Evolutionary conservation across 2,329 filamentous ascomycete genomes (phyloP).

Genomic region (Huntiella omanensis): DNA sequence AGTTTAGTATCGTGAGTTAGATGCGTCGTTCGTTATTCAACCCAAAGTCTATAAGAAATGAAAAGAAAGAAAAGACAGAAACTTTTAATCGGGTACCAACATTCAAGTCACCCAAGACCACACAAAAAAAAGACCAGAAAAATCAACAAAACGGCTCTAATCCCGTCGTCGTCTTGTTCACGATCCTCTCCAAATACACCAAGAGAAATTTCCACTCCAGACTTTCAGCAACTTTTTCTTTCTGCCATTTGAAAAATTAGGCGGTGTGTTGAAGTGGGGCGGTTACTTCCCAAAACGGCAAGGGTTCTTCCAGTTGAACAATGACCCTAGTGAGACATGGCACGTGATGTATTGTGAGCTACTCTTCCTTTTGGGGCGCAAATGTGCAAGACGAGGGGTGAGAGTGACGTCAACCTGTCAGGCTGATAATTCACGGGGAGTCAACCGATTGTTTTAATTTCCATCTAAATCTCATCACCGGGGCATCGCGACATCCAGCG

Average conservation of each 20-base stretch:
- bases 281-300: background rate
- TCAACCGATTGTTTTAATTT: background rate
- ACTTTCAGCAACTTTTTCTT: constrained; percentile 8
- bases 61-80: background rate
- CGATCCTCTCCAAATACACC: background rate
- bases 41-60: background rate
- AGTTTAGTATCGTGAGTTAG: background rate
- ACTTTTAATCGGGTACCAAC: background rate
- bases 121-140: background rate
- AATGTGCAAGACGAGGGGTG: no score
- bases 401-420: background rate
- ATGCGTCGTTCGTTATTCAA: background rate
- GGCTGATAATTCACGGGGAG: background rate
- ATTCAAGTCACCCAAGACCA: background rate
- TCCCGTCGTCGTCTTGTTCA: background rate
- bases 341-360: no score
- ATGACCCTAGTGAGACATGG: background rate
- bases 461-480: background rate
- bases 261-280: constrained; percentile 9
- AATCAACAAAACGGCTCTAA: background rate
- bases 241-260: constrained; percentile 9
- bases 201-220: background rate
- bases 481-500: no score
- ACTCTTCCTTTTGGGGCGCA: no score
- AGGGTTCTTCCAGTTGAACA: background rate